Conservation (phyloP, 306 rosid genomes). For the Lathyrus aphaca region DNA sequence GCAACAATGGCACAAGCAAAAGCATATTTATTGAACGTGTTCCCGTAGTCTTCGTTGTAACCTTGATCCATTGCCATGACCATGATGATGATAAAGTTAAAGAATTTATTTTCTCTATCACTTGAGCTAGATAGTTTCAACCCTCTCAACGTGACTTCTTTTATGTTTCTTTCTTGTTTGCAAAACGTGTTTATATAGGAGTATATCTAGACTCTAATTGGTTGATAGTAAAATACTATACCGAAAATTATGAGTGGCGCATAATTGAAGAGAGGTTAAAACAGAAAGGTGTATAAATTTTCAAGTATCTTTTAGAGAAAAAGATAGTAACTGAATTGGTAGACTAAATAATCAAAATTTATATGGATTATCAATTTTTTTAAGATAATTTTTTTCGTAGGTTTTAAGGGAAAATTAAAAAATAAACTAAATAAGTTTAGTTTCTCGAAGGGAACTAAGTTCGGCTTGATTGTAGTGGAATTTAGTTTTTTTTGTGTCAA, state of each 20-base stretch:
- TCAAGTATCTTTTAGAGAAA: neutral
- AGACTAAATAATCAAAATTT: slow-evolving; percentile 6
- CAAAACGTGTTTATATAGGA: neutral
- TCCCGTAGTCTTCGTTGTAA: neutral
- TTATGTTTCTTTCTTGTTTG: neutral
- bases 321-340: neutral
- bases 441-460: neutral
- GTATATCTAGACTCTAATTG: too few relatives aligned
- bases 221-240: neutral
- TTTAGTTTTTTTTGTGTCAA: neutral
- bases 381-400: neutral
- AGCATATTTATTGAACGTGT: slow-evolving; percentile 59
- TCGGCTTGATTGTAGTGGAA: neutral
- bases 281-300: too few relatives aligned
- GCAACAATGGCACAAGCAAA: slow-evolving; percentile 62
- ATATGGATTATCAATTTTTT: neutral
- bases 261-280: neutral
- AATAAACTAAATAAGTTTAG: neutral
- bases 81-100: neutral
- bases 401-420: neutral
- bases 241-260: neutral
- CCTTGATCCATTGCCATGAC: slow-evolving; percentile 7
- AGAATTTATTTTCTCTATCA: neutral
- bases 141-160: neutral
- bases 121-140: neutral